Base-by-base conservation (phyloP, 305 asterid genomes). In the Fraxinus paxiana region DNA sequence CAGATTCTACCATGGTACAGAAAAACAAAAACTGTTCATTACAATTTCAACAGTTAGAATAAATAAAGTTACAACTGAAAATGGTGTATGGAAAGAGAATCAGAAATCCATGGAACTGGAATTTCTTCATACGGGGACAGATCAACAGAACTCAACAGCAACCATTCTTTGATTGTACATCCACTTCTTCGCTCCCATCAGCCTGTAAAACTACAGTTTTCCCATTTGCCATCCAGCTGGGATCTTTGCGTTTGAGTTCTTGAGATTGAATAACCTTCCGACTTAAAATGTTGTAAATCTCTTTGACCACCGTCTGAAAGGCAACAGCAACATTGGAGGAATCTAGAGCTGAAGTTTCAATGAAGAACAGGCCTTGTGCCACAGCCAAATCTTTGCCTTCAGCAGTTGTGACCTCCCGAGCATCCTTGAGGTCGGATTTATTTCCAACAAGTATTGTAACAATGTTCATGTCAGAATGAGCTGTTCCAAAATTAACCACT, bases 401-500 rank as follows among this genome's bases (percentile, higher is more conserved):
- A 0, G 89, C 92, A 7, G 94, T 90, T 30, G 90, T 83, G 77
- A 92, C 98, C 86, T 94, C 98, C 38, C 97, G 92, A 26, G 92
- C 97, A 77, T 92, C 98, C 87, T 90, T 92, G 48, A 94, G 88
- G 84, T 94, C 98, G 0, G 97, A 89, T 80, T 94, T 94, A 86
- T 94, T 94, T 73, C 97, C 97, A 82, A 94, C 96, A 70, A 94
- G 84, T 84, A 94, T 91, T 0, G 97, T 90, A 2, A 94, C 97
- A 22, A 94, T 97, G 33, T 92, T 92, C 98, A 94, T 94, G 87
- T 94, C 98, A 0, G 98, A 94, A 80, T 94, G 97, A 78, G 92
- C 98, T 94, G 97, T 84, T 61, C 79, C 80, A 74, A 17, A 43
- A 63, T 59, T 3, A 24, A 75, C 43, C 69, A 41, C 75, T 51